A percentile compares a stretch with the other conserved stretches of the same genome.
phyloP scores from a whole-genome alignment of 768 basidiomycete genomes.

The Lactarius sanguifluus region DNA sequence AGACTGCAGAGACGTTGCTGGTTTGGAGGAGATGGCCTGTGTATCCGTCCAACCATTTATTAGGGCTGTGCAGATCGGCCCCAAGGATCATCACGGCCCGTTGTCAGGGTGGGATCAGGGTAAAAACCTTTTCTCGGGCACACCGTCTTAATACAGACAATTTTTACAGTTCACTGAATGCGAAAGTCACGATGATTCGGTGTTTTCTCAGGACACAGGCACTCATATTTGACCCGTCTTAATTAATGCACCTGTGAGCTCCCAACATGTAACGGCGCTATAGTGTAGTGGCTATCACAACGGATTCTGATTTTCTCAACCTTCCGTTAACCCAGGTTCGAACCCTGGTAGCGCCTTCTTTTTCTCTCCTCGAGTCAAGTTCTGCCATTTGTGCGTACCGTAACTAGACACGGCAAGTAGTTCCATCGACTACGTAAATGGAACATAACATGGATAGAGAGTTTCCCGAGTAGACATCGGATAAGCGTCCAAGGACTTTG shows the following conservation, averaged over 20 bases:
- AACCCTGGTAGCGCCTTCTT: slow-evolving; percentile 45
- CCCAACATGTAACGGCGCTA: slow-evolving; percentile 32
- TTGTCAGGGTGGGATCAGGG: neutral
- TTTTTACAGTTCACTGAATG: neutral
- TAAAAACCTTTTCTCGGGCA: neutral
- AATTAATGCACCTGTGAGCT: neutral
- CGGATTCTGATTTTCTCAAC: slow-evolving; percentile 39
- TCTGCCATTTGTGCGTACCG: too few relatives aligned
- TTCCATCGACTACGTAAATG: too few relatives aligned
- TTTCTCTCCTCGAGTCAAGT: neutral
- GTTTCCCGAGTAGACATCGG: too few relatives aligned
- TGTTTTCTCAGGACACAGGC: neutral
- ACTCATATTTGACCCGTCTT: neutral
- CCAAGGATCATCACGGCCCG: slow-evolving; percentile 4
- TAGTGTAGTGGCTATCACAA: slow-evolving; percentile 46
- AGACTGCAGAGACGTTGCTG: neutral
- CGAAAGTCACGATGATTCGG: neutral
- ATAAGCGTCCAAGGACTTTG: too few relatives aligned
- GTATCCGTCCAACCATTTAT: neutral
- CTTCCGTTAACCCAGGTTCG: slow-evolving; percentile 49
- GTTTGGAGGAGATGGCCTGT: neutral
- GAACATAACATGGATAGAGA: too few relatives aligned
- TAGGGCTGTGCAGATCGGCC: neutral
- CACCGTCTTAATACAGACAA: neutral
- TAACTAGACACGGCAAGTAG: too few relatives aligned